Conservation (phyloP, 2,329 filamentous ascomycete genomes). For the Aspergillus costaricaensis region DNA sequence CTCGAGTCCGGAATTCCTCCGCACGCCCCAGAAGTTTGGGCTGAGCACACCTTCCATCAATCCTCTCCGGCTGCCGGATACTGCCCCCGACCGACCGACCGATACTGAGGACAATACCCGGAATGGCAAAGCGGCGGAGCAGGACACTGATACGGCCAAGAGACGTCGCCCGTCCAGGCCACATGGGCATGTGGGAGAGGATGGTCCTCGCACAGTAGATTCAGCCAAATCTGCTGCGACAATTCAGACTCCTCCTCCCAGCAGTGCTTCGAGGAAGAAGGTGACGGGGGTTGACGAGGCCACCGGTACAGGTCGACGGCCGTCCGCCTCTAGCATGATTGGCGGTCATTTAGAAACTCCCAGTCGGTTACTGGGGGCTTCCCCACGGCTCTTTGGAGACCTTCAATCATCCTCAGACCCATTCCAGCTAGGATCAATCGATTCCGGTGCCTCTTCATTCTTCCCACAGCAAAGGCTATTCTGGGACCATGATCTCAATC, state of each 20-base stretch:
- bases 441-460: conserved; percentile 58
- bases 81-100: conserved; percentile 14
- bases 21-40: conserved; percentile 44
- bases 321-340: conserved; percentile 24
- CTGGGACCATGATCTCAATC: conserved; percentile 47
- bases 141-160: conserved; percentile 38
- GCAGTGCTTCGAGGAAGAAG: conserved; percentile 56
- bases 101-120: conserved; percentile 18
- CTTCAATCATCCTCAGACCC: conserved; percentile 61
- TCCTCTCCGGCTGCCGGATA: conserved; percentile 21
- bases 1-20: conserved; percentile 49
- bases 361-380: conserved; percentile 46
- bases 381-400: conserved; percentile 53
- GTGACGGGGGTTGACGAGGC: conserved; percentile 36
- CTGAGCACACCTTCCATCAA: conserved; percentile 37
- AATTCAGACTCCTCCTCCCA: conserved; percentile 65
- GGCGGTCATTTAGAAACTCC: conserved; percentile 47
- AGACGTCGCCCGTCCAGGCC: conserved; percentile 34
- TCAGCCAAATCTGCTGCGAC: conserved; percentile 47
- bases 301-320: conserved; percentile 23
- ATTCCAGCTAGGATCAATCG: conserved; percentile 55
- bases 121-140: conserved; percentile 26
- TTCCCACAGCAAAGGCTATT: conserved; percentile 57
- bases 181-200: conserved; percentile 28
- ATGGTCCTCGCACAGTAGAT: conserved; percentile 36